Base-by-base conservation (phyloP, 331 rosid genomes). In the Quercus tomentella region DNA sequence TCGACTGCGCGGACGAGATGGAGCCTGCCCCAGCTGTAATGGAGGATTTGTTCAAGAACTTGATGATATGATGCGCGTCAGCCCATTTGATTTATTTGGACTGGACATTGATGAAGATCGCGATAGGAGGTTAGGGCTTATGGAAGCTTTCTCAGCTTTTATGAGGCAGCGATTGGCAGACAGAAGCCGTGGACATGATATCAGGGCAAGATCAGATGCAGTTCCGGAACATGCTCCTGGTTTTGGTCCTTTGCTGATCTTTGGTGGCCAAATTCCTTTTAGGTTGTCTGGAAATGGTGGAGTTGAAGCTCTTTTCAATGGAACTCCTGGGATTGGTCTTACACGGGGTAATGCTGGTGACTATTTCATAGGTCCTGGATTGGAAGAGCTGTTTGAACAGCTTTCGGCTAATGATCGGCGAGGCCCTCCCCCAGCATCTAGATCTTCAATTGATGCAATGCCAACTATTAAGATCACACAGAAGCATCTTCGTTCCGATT, bases 331-430 rank as follows among this genome's bases (percentile, higher is more conserved):
- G 63, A 81, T 89, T 15, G 90, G 92, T 72, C 54, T 91, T 8
- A 82, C 89, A 1, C 78, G 87, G 54, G 92, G 91, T 74, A 89
- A 87, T 80, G 82, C 88, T 12, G 93, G 90, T 6, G 92, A 92
- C 73, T 92, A 92, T 76, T 92, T 92, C 81, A 80, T 87, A 49
- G 97, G 97, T 80, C 97, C 97, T 37, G 94, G 94, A 52, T 85
- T 90, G 58, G 94, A 90, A 81, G 97, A 92, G 82, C 84, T 92
- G 78, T 88, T 92, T 72, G 97, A 87, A 79, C 92, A 90, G 86
- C 87, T 88, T 79, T 88, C 94, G 51, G 87, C 89, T 69, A 88
- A 86, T 72, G 89, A 85, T 71, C 83, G 88, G 66, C 89, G 82
- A 77, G 97, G 97, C 28, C 94, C 94, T 70, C 88, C 93, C 23